phyloP scores from a whole-genome alignment of 108 stramenopile species.

The Nannochloropsis salina region DNA sequence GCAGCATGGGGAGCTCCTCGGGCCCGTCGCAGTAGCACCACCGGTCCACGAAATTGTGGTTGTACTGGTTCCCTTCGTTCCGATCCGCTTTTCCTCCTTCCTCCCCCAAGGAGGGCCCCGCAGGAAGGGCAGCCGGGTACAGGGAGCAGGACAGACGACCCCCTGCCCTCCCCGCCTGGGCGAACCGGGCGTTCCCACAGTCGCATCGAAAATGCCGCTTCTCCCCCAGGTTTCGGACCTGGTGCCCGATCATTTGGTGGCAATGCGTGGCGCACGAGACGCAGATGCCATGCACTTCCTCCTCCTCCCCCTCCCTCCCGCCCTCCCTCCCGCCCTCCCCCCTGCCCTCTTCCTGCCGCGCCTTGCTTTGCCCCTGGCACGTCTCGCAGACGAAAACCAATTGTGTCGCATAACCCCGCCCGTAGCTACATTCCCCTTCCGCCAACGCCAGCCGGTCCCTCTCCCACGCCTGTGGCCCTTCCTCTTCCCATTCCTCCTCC shows the following conservation, averaged over 20 bases:
- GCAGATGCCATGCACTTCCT: not conserved
- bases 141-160: not conserved
- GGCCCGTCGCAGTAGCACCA: constrained; percentile 16
- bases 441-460: not conserved
- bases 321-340: not conserved
- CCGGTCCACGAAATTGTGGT: constrained; percentile 6
- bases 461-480: not conserved
- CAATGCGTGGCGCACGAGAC: not conserved
- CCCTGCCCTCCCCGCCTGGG: not conserved
- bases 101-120: not conserved
- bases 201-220: not conserved
- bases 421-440: constrained; percentile 1
- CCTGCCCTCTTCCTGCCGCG: not conserved
- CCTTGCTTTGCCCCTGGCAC: not conserved
- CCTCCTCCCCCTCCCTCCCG: not conserved
- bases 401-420: constrained; percentile 3
- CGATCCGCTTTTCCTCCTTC: not conserved
- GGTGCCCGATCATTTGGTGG: not conserved
- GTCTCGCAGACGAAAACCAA: constrained; percentile 5
- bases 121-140: not conserved
- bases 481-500: not conserved
- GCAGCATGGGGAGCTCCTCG: not conserved
- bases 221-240: constrained; percentile 19
- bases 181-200: constrained; percentile 20
- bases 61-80: not conserved